Conservation (phyloP, 2,329 filamentous ascomycete species). For the Neofusicoccum umdonicola region DNA sequence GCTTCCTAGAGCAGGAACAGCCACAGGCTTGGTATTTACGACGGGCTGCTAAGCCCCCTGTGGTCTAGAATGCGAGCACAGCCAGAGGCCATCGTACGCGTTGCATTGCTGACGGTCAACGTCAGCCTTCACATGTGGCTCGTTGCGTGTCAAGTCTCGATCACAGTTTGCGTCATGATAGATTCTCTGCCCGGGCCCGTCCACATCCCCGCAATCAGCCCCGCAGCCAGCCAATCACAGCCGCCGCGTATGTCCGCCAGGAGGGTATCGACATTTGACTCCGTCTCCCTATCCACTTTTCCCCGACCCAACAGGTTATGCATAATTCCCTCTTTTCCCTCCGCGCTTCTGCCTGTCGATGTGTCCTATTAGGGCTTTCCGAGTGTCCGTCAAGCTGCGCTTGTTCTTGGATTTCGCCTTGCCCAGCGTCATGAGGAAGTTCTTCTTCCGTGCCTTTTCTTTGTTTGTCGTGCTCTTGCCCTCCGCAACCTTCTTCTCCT, state of each 20-base stretch:
- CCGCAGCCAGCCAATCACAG: slow-evolving; percentile 2
- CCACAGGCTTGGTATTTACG: slow-evolving; percentile 6
- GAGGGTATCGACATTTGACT: slow-evolving; percentile 3
- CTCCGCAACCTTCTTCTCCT: slow-evolving; percentile 80
- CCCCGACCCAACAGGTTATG: neutral
- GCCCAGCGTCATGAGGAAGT: slow-evolving; percentile 95
- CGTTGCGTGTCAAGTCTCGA: neutral
- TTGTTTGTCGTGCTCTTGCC: slow-evolving; percentile 97
- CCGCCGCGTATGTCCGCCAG: neutral
- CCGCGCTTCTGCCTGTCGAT: slow-evolving; percentile 80
- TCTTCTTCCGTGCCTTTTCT: slow-evolving; percentile 97
- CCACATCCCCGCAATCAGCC: neutral
- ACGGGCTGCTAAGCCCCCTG: neutral
- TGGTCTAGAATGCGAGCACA: neutral
- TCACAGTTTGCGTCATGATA: slow-evolving; percentile 4
- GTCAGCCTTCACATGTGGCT: slow-evolving; percentile 12
- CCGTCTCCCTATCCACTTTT: neutral
- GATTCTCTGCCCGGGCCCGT: neutral
- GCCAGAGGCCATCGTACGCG: neutral
- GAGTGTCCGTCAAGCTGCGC: slow-evolving; percentile 83
- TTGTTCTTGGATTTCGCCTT: slow-evolving; percentile 97
- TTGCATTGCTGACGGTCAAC: slow-evolving; percentile 8
- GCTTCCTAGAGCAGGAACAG: neutral
- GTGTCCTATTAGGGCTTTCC: slow-evolving; percentile 76
- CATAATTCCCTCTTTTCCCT: slow-evolving; percentile 70